Base-by-base conservation (phyloP, 1,284 basidiomycete genomes). In the Cryptococcus neoformans region DNA sequence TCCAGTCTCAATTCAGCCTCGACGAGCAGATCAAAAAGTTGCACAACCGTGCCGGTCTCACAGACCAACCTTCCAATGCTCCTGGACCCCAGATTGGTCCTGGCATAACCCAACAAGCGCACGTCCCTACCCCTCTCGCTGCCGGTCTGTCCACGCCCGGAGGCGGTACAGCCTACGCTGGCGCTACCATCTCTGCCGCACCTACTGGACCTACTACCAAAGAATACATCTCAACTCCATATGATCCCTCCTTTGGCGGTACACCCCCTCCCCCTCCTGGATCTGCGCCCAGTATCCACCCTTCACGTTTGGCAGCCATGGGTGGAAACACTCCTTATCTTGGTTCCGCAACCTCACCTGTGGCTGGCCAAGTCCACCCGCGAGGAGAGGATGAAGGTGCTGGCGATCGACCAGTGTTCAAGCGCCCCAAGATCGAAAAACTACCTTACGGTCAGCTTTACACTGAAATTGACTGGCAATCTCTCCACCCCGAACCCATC, bases 1-100 rank as follows among this genome's bases (percentile, higher is more conserved):
- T 88, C 81, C 91, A 92, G 56, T 86, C 86, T 12, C 88, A 88
- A 63, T 91, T 90, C 79, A 92, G 90, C 73, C 86, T 95, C 72
- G 92, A 96, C 78, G 91, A 95, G 70, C 92, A 95, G 74, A 95
- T 96, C 75, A 90, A 90, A 45, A 90, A 91, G 49, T 90, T 95
- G 59, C 92, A 94, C 78, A 87, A 89, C 58, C 84, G 90, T 28
- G 90, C 65, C n/a, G 73, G 73, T 47, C 44, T 75, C 9, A 52
- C 62, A 41, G 55, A 55, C 47, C 44, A 51, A 14, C 57, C 54
- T 28, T 10, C 51, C 10, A 58, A 59, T 17, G 49, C 54, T n/a
- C 55, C 52, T 38, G 64, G 64, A 38, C 64, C 64, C 1, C 62
- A 66, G 38, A 58, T 59, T n/a, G 58, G 56, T 21, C 70, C 74